Conservation (phyloP, 1,284 basidiomycete genomes). For the Cutaneotrichosporon mucoides region DNA sequence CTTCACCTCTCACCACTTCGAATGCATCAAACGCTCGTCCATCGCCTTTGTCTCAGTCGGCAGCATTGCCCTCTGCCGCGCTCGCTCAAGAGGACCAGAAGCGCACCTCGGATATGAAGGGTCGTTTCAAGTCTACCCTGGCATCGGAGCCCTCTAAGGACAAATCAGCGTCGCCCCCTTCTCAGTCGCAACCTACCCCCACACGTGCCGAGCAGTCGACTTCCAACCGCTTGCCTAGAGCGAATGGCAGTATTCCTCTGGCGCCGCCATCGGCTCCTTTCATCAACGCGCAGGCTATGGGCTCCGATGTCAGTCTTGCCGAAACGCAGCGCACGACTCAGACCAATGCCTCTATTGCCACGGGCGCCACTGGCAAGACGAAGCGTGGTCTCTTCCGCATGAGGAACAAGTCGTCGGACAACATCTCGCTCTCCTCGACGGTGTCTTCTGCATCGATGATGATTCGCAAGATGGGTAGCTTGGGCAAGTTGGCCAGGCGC, state of each 20-base stretch:
- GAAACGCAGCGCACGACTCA: slow-evolving; percentile 42
- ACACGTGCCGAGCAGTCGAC: slow-evolving; percentile 7
- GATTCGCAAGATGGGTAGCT: slow-evolving; percentile 91
- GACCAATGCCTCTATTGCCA: slow-evolving; percentile 16
- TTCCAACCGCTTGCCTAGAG: background rate
- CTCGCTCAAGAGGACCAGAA: slow-evolving; percentile 51
- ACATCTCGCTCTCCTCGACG: slow-evolving; percentile 94
- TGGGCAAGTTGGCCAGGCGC: slow-evolving; percentile 84
- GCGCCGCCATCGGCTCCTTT: slow-evolving; percentile 33
- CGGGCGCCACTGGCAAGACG: slow-evolving; percentile 23
- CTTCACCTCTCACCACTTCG: slow-evolving; percentile 27
- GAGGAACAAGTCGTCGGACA: slow-evolving; percentile 91
- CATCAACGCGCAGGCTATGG: slow-evolving; percentile 31
- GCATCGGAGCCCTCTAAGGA: slow-evolving; percentile 50
- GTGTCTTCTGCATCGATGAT: slow-evolving; percentile 94
- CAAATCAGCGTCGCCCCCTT: slow-evolving; percentile 16
- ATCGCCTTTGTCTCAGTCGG: slow-evolving; percentile 34
- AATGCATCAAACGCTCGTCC: slow-evolving; percentile 18
- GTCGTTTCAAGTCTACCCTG: slow-evolving; percentile 61
- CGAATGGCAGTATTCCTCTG: slow-evolving; percentile 14
- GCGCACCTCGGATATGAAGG: slow-evolving; percentile 53
- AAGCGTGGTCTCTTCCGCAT: slow-evolving; percentile 65
- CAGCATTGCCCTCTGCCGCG: slow-evolving; percentile 15
- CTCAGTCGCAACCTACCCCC: slow-evolving; percentile 10
- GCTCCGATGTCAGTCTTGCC: slow-evolving; percentile 38